phyloP scores from a whole-genome alignment of 2,329 filamentous ascomycete species.

The Metarhizium robertsii region DNA sequence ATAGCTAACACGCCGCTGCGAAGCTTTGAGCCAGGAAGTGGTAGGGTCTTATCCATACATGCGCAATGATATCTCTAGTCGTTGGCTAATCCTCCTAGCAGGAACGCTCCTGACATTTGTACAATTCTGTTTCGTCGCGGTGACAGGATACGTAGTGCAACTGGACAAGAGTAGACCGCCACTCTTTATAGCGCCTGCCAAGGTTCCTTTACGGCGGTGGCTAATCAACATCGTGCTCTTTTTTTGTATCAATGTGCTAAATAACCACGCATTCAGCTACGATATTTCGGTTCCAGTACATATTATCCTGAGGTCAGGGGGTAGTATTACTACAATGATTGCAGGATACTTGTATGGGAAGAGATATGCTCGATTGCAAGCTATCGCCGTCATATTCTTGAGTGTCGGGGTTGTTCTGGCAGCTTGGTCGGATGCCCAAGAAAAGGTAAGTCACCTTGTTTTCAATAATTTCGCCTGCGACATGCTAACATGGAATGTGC shows the following conservation, averaged over 20 bases:
- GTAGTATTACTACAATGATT: slow-evolving; percentile 89
- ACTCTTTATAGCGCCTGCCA: slow-evolving; percentile 66
- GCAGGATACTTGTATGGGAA: slow-evolving; percentile 86
- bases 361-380: slow-evolving; percentile 69
- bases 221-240: slow-evolving; percentile 82
- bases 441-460: slow-evolving; percentile 52
- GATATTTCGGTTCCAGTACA: slow-evolving; percentile 93
- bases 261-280: slow-evolving; percentile 97
- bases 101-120: slow-evolving; percentile 82
- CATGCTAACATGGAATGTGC: background rate
- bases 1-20: background rate
- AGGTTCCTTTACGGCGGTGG: slow-evolving; percentile 79
- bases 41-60: slow-evolving; percentile 32
- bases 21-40: slow-evolving; percentile 71
- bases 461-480: background rate
- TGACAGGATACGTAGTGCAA: slow-evolving; percentile 68
- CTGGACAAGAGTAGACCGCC: slow-evolving; percentile 58
- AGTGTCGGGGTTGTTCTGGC: slow-evolving; percentile 81
- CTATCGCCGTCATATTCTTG: slow-evolving; percentile 71
- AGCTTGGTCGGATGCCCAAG: slow-evolving; percentile 79
- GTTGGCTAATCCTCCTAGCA: slow-evolving; percentile 22
- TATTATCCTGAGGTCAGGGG: slow-evolving; percentile 90
- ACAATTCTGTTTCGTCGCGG: slow-evolving; percentile 75
- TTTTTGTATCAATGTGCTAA: slow-evolving; percentile 87
- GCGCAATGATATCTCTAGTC: background rate